These are phyloP conservation scores for Zoysia japonica DNA, from an alignment of 176 grass and related monocot species.

Conservation along the genomic window DNA sequence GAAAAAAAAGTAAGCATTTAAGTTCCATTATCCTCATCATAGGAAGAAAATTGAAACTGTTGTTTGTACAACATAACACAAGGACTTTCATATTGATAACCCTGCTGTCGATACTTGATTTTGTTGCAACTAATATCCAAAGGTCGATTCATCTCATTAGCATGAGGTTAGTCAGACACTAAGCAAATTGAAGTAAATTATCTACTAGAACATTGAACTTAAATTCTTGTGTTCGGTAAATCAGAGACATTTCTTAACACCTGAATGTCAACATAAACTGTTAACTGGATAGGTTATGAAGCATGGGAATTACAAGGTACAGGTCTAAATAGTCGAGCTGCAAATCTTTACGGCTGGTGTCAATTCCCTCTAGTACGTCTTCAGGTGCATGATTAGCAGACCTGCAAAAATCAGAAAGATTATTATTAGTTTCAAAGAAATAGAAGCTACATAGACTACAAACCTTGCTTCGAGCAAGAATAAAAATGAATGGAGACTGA, in stretches of 20 bases:
- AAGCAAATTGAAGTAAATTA: neutral
- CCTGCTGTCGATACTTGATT: neutral
- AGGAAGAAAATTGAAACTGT: neutral
- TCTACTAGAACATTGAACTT: neutral
- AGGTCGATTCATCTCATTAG: neutral
- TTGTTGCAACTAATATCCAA: neutral
- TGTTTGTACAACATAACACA: neutral
- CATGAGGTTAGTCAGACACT: neutral
- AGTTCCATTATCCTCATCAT: neutral
- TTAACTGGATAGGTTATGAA: neutral
- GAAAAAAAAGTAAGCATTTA: neutral
- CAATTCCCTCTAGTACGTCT: conserved; percentile 37
- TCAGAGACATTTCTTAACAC: neutral
- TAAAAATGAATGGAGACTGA: conserved; percentile 30
- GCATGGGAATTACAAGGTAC: conserved; percentile 34
- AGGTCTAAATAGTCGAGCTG: conserved; percentile 50
- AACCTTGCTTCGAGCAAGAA: neutral
- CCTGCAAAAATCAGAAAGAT: conserved; percentile 27
- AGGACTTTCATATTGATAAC: neutral
- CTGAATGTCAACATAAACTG: neutral
- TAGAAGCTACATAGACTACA: conserved; percentile 5
- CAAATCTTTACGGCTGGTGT: conserved; percentile 34
- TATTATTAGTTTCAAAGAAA: neutral
- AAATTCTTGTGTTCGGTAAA: neutral
- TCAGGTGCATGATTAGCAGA: conserved; percentile 38